Base-by-base conservation (phyloP, 2,329 filamentous ascomycete genomes). In the Ophiostoma quercus region DNA sequence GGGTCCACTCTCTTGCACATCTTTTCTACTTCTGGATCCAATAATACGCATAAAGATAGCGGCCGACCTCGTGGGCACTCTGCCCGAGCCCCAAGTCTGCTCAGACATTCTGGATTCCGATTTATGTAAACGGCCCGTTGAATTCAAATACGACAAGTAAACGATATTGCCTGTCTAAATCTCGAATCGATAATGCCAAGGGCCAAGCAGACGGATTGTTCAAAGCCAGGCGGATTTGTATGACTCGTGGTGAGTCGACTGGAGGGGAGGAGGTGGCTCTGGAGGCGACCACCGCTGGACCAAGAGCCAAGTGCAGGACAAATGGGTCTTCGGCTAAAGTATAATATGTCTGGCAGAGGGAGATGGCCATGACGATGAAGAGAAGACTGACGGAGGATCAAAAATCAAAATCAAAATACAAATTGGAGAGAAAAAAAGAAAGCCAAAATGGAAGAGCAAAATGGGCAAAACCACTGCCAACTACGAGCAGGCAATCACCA, bases 181-280 rank as follows among this genome's bases (percentile, higher is more conserved):
- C 16, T 54, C n/a, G 47, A n/a, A 54, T 57, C 51, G n/a, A 57
- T 57, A 57, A 29, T 57, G 51, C 51, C 51, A 57, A 57, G 51
- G 51, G 51, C 51, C 51, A 57, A 57, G 51, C 22, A 12, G 22
- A 9, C 9, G 51, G n/a, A 9, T 3, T 6, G 12, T 14, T 29
- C 51, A 22, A 25, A 25, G n/a, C 11, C 51, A 57, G 51, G 51
- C 51, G 25, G 51, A 57, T 57, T 57, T 14, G 51, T 57, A 57
- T 57, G 51, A 57, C n/a, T 57, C 51, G 51, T 57, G 51, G 51
- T 8, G n/a, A 57, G n/a, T 57, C 22, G 51, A 57, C 51, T 57
- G 51, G 51, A 25, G 51, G 51, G 22, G 9, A 54, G 47, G 19
- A 2, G 51, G 11, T 25, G 51, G 16, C n/a, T 57, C 11, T 11